A percentile compares a stretch with the other conserved stretches of the same genome.
phyloP scores from a whole-genome alignment of 768 basidiomycete genomes.

The Plicaturopsis crispa region DNA sequence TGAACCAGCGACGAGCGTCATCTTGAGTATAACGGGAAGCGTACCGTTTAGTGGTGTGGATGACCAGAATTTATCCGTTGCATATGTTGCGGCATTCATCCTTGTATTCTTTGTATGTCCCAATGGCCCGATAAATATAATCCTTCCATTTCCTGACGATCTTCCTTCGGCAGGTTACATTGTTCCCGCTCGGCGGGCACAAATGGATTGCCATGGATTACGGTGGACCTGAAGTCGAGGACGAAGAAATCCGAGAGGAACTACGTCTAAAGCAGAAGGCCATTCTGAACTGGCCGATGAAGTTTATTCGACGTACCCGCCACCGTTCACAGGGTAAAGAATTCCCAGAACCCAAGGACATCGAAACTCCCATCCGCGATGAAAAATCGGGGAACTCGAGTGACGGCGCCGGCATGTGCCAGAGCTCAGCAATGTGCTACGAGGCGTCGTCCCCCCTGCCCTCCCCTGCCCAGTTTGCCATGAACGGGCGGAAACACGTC shows the following conservation, averaged over 20 bases:
- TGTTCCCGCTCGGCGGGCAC: conserved; percentile 58
- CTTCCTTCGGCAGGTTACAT: conserved; percentile 47
- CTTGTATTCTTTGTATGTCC: conserved; percentile 49
- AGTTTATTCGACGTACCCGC: too few relatives aligned
- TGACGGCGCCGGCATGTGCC: not conserved
- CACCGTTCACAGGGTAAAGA: too few relatives aligned
- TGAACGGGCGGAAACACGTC: conserved; percentile 2
- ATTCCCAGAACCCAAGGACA: not conserved
- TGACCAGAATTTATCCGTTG: conserved; percentile 57
- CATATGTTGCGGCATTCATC: conserved; percentile 57
- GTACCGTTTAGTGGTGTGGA: conserved; percentile 51
- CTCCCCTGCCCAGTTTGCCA: not conserved
- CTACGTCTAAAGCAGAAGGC: conserved; percentile 29
- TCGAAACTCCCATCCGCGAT: not conserved
- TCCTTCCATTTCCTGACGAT: too few relatives aligned
- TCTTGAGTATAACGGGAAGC: conserved; percentile 52
- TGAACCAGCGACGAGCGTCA: conserved; percentile 50
- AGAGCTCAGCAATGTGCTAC: not conserved
- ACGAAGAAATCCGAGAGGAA: conserved; percentile 43
- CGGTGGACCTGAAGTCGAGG: conserved; percentile 52
- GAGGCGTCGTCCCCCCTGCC: too few relatives aligned
- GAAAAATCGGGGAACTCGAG: not conserved
- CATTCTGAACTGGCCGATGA: conserved; percentile 11
- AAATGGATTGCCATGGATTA: conserved; percentile 55
- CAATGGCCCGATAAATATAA: not conserved